A percentile compares a stretch with the other conserved stretches of the same genome.
phyloP scores from a whole-genome alignment of 352 stramenopile species.

The Hyaloperonospora arabidopsidis region DNA sequence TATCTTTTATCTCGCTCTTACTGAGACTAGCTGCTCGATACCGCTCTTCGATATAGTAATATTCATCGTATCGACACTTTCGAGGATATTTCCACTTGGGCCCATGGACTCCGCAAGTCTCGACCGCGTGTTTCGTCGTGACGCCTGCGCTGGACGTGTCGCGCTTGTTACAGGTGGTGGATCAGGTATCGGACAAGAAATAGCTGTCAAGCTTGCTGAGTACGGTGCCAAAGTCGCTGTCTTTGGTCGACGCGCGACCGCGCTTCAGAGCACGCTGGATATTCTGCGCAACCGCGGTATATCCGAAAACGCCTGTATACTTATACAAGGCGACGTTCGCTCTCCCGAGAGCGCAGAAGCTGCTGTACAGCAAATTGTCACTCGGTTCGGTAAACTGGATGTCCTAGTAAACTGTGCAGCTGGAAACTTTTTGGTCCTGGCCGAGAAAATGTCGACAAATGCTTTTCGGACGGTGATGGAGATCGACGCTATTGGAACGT shows the following conservation, averaged over 20 bases:
- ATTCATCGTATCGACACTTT: too few species aligned
- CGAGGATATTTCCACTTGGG: too few species aligned
- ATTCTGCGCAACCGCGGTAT: conserved; percentile 44
- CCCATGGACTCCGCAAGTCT: conserved; percentile 50
- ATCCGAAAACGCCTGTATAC: conserved; percentile 23
- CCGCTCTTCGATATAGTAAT: too few species aligned
- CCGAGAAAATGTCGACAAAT: conserved; percentile 86
- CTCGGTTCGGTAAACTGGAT: conserved; percentile 83
- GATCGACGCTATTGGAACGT: conserved; percentile 93
- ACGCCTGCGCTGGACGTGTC: conserved; percentile 58
- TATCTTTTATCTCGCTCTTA: too few species aligned
- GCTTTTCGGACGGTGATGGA: conserved; percentile 95
- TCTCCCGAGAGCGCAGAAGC: conserved; percentile 65
- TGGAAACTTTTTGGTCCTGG: conserved; percentile 89
- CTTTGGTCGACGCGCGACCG: conserved; percentile 87
- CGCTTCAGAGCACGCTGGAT: conserved; percentile 82
- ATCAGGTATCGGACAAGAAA: conserved; percentile 92
- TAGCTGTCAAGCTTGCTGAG: conserved; percentile 84
- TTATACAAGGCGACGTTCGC: conserved; percentile 80
- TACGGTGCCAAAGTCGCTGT: conserved; percentile 90
- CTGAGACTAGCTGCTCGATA: too few species aligned
- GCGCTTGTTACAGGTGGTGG: conserved; percentile 91
- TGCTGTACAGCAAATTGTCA: conserved; percentile 69
- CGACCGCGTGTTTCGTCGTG: conserved; percentile 43
- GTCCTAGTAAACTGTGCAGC: conserved; percentile 92